Percentiles rank a stretch among this genome's conserved stretches.
phyloP scores from a whole-genome alignment of 208 protist genomes.

The Novymonas esmeraldas region DNA sequence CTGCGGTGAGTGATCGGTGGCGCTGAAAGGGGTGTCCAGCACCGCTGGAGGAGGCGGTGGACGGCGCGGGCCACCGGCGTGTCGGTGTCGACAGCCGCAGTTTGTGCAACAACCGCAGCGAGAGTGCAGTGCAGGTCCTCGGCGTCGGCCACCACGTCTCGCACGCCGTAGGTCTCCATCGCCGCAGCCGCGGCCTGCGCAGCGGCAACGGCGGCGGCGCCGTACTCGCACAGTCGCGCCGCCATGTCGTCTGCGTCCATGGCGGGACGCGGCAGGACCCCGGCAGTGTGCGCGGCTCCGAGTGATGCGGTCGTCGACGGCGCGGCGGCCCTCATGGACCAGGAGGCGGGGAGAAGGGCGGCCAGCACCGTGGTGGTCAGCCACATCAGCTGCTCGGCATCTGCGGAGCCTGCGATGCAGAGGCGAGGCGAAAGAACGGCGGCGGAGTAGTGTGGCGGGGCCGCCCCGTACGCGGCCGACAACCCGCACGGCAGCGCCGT shows the following conservation, averaged over 20 bases:
- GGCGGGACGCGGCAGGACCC: neutral
- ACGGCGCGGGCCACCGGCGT: conserved; percentile 1
- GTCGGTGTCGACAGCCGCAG: neutral
- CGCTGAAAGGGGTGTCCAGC: conserved; percentile 9
- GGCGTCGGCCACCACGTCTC: conserved; percentile 19
- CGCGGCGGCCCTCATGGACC: neutral
- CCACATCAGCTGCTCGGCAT: neutral
- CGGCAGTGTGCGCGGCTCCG: neutral
- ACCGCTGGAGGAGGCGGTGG: conserved; percentile 4
- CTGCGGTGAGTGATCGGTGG: neutral
- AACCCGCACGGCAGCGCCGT: conserved; percentile 2
- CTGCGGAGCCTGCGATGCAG: neutral
- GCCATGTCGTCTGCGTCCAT: neutral
- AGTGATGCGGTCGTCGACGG: neutral
- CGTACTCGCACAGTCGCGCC: neutral
- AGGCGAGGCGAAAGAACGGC: neutral
- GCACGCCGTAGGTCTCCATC: conserved; percentile 18
- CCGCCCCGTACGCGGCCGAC: conserved; percentile 1
- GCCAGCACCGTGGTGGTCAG: conserved; percentile 3
- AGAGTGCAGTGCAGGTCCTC: neutral
- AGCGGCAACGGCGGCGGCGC: neutral
- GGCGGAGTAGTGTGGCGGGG: conserved; percentile 2
- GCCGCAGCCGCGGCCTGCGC: conserved; percentile 3
- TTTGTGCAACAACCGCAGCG: neutral
- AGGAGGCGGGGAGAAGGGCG: neutral